Percentiles rank a stretch among this genome's conserved stretches.
phyloP scores from a whole-genome alignment of 139 green algal genomes.

The Chlorella sp. region DNA sequence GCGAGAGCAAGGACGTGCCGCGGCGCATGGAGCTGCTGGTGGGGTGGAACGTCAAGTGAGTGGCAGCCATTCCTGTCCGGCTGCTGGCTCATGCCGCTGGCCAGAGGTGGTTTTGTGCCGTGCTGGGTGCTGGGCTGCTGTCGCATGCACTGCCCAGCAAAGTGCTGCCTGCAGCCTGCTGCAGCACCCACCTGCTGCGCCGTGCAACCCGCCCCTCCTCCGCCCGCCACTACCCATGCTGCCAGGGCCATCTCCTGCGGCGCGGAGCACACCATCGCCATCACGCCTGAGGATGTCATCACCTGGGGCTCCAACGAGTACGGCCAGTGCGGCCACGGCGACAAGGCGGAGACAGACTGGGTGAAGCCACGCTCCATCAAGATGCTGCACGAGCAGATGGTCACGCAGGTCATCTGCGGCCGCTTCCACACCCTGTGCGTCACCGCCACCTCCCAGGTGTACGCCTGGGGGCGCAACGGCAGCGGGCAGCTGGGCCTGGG shows the following conservation, averaged over 20 bases:
- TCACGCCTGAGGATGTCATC: slow-evolving; percentile 82
- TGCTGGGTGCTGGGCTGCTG: too few species aligned
- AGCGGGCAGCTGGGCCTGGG: slow-evolving; percentile 84
- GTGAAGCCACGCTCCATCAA: slow-evolving; percentile 68
- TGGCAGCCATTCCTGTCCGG: not conserved
- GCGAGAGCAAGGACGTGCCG: slow-evolving; percentile 58
- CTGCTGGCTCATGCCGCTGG: not conserved
- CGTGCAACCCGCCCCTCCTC: not conserved
- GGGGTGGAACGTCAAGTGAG: slow-evolving; percentile 69
- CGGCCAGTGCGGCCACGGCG: slow-evolving; percentile 85
- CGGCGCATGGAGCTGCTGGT: slow-evolving; percentile 66
- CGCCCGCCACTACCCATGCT: not conserved
- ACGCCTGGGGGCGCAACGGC: slow-evolving; percentile 82
- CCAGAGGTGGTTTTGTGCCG: not conserved
- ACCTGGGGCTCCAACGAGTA: slow-evolving; percentile 84
- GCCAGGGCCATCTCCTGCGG: slow-evolving; percentile 51
- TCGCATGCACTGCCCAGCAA: not conserved
- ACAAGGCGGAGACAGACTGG: slow-evolving; percentile 59
- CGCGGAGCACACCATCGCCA: slow-evolving; percentile 80
- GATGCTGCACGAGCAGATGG: slow-evolving; percentile 69
- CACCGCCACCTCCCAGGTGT: slow-evolving; percentile 86
- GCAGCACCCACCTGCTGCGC: not conserved
- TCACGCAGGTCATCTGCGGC: slow-evolving; percentile 80
- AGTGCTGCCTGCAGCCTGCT: not conserved
- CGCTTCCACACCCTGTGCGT: slow-evolving; percentile 82